Conservation (phyloP, 2,329 filamentous ascomycete genomes). For the Westerdykella aurantiaca region DNA sequence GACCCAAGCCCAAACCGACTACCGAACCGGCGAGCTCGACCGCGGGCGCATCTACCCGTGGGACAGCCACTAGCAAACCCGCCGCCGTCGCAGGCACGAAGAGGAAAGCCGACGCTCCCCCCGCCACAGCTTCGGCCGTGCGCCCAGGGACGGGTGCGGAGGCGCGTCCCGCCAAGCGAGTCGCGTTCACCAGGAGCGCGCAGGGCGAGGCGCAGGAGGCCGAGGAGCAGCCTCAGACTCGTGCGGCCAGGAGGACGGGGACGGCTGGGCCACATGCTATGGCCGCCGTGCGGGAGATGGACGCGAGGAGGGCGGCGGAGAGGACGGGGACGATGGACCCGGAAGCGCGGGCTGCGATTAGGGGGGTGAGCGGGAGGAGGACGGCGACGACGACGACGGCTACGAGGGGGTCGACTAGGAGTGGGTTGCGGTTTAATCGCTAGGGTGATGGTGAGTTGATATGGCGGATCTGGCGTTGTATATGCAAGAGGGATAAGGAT, state of each 20-base stretch:
- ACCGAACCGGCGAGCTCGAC: background rate
- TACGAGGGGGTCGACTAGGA: constrained; percentile 4
- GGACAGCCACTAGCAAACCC: background rate
- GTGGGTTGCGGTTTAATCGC: constrained; percentile 1
- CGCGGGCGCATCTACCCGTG: background rate
- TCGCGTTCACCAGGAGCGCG: background rate
- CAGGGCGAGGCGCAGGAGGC: no score
- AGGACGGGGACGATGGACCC: constrained; percentile 1
- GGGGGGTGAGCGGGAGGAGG: background rate
- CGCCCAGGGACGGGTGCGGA: no score
- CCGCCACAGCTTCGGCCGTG: no score
- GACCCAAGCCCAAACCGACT: no score
- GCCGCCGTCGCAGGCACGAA: constrained; percentile 1
- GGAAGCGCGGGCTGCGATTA: background rate
- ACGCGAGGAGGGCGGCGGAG: no score
- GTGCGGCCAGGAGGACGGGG: no score
- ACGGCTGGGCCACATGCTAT: no score
- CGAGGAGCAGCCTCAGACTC: no score
- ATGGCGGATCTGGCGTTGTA: no score
- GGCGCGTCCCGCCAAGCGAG: background rate
- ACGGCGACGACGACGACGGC: background rate
- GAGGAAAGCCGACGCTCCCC: no score
- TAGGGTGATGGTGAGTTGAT: background rate
- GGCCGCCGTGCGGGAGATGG: no score
- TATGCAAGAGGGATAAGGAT: no score